A percentile compares a stretch with the other conserved stretches of the same genome.
These are phyloP conservation scores for Malus sieversii DNA, from an alignment of 306 rosid species.

Conservation along the genomic window DNA sequence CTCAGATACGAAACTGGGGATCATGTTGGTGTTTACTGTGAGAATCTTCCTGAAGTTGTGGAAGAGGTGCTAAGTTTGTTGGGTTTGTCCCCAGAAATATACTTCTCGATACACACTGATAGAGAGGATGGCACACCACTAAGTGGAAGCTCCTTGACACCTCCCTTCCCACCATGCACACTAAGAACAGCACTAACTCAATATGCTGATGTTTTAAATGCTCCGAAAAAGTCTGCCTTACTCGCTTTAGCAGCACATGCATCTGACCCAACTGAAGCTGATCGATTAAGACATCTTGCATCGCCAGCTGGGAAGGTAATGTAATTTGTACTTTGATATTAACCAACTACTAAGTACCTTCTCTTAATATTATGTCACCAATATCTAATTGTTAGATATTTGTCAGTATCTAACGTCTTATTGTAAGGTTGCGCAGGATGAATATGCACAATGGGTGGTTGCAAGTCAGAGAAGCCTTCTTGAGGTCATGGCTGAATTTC, in stretches of 20 bases:
- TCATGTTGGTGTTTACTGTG: slow-evolving; percentile 95
- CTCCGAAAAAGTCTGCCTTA: slow-evolving; percentile 88
- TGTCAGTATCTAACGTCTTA: slow-evolving; percentile 16
- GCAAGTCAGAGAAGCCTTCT: slow-evolving; percentile 92
- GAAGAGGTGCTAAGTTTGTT: slow-evolving; percentile 63
- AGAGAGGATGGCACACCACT: slow-evolving; percentile 80
- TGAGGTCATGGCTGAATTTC: slow-evolving; percentile 84
- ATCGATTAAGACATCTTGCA: slow-evolving; percentile 80
- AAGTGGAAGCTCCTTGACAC: slow-evolving; percentile 67
- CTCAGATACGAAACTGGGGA: slow-evolving; percentile 96
- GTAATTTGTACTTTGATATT: not conserved
- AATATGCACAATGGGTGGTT: slow-evolving; percentile 77
- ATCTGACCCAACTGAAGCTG: slow-evolving; percentile 80
- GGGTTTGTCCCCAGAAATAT: slow-evolving; percentile 68
- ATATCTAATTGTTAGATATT: not conserved
- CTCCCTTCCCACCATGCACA: slow-evolving; percentile 77
- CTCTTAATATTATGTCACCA: not conserved
- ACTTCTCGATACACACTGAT: slow-evolving; percentile 76
- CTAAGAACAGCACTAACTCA: slow-evolving; percentile 59
- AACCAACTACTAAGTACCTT: not conserved
- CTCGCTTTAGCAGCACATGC: slow-evolving; percentile 89
- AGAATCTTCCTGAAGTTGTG: slow-evolving; percentile 73
- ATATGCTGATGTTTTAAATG: slow-evolving; percentile 81
- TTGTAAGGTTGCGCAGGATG: slow-evolving; percentile 54
- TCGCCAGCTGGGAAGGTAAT: slow-evolving; percentile 93